Base-by-base conservation (phyloP, 306 rosid genomes). In the Trifolium dubium region DNA sequence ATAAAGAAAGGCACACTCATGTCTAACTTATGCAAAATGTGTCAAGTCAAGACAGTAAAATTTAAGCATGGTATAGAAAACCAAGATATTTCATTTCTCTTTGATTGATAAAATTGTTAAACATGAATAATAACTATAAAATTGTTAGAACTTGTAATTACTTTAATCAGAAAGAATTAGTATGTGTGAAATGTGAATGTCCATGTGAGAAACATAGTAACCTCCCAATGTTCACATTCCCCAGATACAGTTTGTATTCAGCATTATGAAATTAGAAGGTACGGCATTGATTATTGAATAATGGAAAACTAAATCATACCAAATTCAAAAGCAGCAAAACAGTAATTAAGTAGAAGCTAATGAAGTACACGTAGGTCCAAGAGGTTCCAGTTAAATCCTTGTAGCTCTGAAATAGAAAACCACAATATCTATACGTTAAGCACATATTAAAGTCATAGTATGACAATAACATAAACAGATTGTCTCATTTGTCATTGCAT, bases 251-350 rank as follows among this genome's bases (percentile, higher is more conserved):
- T 70, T 71, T 58, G 15, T 79, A 77, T 53, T 67, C 62, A 2
- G 37, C 5, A 13, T 41, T 29, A 37, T 10, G 55, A 28, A 71
- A 65, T 55, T 43, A 55, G 7, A 6, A 53, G 17, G 51, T 53
- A 23, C 23, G 0, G 23, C n/a, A n/a, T n/a, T n/a, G n/a, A n/a
- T n/a, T 23, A 74, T 35, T 60, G 31, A 58, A 71, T 67, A 32
- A 62, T 39, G 59, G 73, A 32, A 67, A 31, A 69, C 61, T 28
- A 77, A 39, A 71, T 69, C 87, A 72, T 78, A 92, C 99, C 97
- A 94, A 85, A 74, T 94, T 94, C 85, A 94, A 73, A 58, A 94
- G 98, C 79, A 94, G 95, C 80, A 94, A 78, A 71, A 92, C 84
- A 9, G 93, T 86, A 68, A 94, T 72, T 64, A 94, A 80, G 89